A percentile compares a stretch with the other conserved stretches of the same genome.
phyloP scores from a whole-genome alignment of 106 monocot species.

The Dioscorea dumetorum region DNA sequence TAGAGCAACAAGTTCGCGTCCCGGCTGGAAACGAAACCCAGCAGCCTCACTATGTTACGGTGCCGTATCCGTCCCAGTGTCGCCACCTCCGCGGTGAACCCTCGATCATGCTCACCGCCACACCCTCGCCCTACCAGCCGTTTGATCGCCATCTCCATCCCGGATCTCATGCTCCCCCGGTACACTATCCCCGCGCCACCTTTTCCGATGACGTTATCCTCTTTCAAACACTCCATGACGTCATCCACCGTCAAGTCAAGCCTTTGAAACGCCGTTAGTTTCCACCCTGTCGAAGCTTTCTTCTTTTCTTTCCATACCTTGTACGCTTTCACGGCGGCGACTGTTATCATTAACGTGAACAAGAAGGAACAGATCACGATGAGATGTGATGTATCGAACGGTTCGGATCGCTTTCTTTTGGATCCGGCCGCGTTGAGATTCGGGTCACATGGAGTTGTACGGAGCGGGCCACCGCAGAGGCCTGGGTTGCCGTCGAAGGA shows the following conservation, averaged over 20 bases:
- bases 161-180: conserved; percentile 46
- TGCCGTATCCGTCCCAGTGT: conserved; percentile 85
- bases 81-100: conserved; percentile 86
- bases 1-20: conserved; percentile 80
- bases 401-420: no score
- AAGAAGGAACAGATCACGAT: no score
- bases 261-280: conserved; percentile 80
- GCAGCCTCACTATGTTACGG: conserved; percentile 76
- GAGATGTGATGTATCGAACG: no score
- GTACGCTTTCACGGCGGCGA: no score
- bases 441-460: conserved; percentile 15
- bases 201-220: conserved; percentile 92
- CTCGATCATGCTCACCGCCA: conserved; percentile 49
- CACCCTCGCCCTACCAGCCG: conserved; percentile 38
- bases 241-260: conserved; percentile 58
- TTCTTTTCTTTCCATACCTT: no score
- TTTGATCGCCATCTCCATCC: conserved; percentile 74
- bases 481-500: conserved; percentile 68
- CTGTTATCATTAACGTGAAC: no score
- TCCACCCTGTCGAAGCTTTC: conserved; percentile 21
- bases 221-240: conserved; percentile 75
- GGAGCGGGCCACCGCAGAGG: conserved; percentile 52
- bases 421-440: not conserved
- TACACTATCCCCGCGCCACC: conserved; percentile 95
- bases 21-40: conserved; percentile 71